Evolutionary conservation across 1,284 basidiomycete genomes (phyloP).

Genomic region (Coniferiporia sulphurascens): DNA sequence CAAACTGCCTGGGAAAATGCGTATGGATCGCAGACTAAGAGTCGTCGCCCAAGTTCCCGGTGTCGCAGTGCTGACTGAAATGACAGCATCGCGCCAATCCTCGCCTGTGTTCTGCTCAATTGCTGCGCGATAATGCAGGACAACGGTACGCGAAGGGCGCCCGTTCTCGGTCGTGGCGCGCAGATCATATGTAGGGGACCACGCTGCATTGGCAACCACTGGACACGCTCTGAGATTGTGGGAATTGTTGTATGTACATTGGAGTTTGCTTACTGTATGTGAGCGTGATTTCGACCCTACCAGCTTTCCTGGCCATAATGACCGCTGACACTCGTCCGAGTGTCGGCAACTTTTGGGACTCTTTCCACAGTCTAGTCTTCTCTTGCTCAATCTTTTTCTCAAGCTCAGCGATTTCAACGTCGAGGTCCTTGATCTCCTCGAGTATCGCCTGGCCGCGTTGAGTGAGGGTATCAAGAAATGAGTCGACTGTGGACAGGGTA

Average conservation of each 20-base stretch:
- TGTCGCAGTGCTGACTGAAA: slow-evolving; percentile 50
- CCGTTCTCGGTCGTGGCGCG: slow-evolving; percentile 43
- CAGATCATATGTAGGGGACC: slow-evolving; percentile 54
- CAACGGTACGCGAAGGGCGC: slow-evolving; percentile 38
- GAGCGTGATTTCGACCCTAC: slow-evolving; percentile 40
- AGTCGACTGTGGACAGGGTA: slow-evolving; percentile 31
- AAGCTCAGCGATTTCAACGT: slow-evolving; percentile 37
- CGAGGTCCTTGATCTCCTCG: slow-evolving; percentile 25
- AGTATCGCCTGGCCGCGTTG: slow-evolving; percentile 34
- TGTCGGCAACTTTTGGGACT: slow-evolving; percentile 14
- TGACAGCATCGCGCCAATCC: slow-evolving; percentile 46
- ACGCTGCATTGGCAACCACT: slow-evolving; percentile 49
- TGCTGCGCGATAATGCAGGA: slow-evolving; percentile 51
- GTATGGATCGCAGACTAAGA: slow-evolving; percentile 21
- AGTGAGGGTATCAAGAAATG: slow-evolving; percentile 40
- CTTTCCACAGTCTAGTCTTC: slow-evolving; percentile 27
- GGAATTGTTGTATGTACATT: neutral
- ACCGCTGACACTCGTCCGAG: slow-evolving; percentile 36
- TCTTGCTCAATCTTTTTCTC: slow-evolving; percentile 29
- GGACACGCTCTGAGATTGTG: neutral
- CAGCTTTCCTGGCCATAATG: slow-evolving; percentile 33
- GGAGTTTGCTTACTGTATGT: slow-evolving; percentile 44
- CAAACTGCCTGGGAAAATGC: slow-evolving; percentile 8
- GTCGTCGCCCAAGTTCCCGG: slow-evolving; percentile 20
- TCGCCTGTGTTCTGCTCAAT: slow-evolving; percentile 56